Percentiles rank a stretch among this genome's conserved stretches.
Evolutionary conservation across 192 early-diverging fungal species (phyloP).

Genomic region (Gamsiella multidivaricata): DNA sequence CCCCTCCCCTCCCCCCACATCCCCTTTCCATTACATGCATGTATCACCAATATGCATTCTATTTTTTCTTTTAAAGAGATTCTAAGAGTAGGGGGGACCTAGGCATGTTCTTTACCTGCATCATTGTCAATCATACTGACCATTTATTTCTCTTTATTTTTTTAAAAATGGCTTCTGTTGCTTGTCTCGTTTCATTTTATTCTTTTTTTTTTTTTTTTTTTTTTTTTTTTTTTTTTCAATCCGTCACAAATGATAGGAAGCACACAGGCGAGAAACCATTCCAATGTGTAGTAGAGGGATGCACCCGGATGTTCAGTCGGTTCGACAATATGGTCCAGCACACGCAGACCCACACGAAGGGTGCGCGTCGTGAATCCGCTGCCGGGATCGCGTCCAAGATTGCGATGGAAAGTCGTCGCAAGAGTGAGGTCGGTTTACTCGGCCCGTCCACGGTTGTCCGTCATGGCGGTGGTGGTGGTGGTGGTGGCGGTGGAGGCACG

Average conservation of each 20-base stretch:
- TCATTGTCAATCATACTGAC: conserved; percentile 15
- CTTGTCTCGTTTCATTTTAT: background rate
- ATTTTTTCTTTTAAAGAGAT: too few relatives aligned
- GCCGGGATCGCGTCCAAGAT: conserved; percentile 45
- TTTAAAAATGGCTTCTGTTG: too few relatives aligned
- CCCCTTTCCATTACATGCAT: too few relatives aligned
- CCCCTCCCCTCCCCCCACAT: too few relatives aligned
- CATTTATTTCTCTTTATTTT: background rate
- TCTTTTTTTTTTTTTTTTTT: conserved; percentile 2
- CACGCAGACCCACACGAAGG: conserved; percentile 74
- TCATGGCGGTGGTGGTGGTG: too few relatives aligned
- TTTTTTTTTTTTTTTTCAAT: conserved; percentile 7
- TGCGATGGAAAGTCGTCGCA: conserved; percentile 28
- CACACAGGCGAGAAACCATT: conserved; percentile 74
- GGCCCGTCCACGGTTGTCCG: too few relatives aligned
- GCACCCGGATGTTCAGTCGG: conserved; percentile 76
- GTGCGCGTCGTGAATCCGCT: conserved; percentile 34
- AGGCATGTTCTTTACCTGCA: too few relatives aligned
- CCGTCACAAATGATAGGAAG: conserved; percentile 25
- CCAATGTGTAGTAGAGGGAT: conserved; percentile 74
- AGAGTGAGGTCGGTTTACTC: conserved; percentile 35
- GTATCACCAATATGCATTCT: conserved; percentile 3
- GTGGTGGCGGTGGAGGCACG: background rate
- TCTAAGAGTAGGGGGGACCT: too few relatives aligned
- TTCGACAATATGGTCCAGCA: conserved; percentile 89